Evolutionary conservation across 805 yeast genomes (phyloP).

Genomic region (Ogataea minuta): DNA sequence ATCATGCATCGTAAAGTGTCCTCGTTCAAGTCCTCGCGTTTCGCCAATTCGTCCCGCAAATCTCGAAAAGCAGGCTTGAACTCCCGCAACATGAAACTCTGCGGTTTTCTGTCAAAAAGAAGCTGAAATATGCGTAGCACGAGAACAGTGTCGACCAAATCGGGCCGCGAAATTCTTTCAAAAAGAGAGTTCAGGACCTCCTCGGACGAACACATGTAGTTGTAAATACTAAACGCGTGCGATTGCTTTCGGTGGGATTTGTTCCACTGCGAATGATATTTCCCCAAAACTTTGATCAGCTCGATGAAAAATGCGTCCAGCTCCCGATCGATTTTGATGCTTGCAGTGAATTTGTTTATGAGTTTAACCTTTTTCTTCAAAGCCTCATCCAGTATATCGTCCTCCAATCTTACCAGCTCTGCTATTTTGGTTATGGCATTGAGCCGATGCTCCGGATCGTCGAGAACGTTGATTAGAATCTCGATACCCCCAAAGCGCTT

Average conservation of each 20-base stretch:
- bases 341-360: conserved; percentile 13
- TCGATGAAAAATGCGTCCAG: conserved; percentile 14
- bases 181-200: conserved; percentile 16
- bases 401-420: conserved; percentile 10
- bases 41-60: conserved; percentile 9
- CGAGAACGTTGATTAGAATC: conserved; percentile 16
- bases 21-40: not conserved
- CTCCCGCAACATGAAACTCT: conserved; percentile 13
- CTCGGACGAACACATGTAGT: conserved; percentile 19
- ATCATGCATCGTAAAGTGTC: conserved; percentile 1
- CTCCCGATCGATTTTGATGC: conserved; percentile 12
- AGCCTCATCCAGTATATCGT: conserved; percentile 17
- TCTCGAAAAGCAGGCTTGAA: conserved; percentile 18
- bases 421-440: conserved; percentile 12
- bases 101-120: conserved; percentile 15
- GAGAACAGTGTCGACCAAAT: conserved; percentile 13
- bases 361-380: conserved; percentile 15
- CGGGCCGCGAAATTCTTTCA: conserved; percentile 14
- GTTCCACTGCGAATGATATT: conserved; percentile 6
- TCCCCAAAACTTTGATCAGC: conserved; percentile 8
- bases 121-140: conserved; percentile 14
- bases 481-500: conserved; percentile 18
- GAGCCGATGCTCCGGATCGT: conserved; percentile 12
- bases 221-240: conserved; percentile 14
- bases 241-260: conserved; percentile 7